phyloP scores from a whole-genome alignment of 768 basidiomycete genomes.

The Russula abietina region DNA sequence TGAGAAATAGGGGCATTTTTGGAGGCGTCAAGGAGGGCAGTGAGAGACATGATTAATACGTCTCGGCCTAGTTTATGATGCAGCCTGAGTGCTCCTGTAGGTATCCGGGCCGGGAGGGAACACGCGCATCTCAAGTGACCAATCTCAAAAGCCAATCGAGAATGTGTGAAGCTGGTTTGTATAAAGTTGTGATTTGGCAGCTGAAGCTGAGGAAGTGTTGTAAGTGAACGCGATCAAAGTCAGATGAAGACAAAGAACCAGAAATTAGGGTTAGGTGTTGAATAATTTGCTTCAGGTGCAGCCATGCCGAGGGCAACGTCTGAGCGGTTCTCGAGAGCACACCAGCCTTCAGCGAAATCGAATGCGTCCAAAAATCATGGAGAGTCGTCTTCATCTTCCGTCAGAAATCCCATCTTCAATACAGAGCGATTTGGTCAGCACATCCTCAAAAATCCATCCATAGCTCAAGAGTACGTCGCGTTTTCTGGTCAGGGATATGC shows the following conservation, averaged over 20 bases:
- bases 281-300: neutral
- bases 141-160: too few species aligned
- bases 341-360: slow-evolving; percentile 54
- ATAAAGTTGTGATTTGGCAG: too few species aligned
- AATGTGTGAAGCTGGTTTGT: too few species aligned
- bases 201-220: too few species aligned
- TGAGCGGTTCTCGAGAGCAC: slow-evolving; percentile 40
- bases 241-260: neutral
- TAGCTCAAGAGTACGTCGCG: slow-evolving; percentile 75
- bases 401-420: slow-evolving; percentile 87
- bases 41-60: slow-evolving; percentile 30
- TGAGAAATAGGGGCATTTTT: slow-evolving; percentile 59
- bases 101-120: too few species aligned
- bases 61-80: too few species aligned
- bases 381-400: slow-evolving; percentile 36
- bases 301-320: slow-evolving; percentile 18
- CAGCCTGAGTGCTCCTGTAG: too few species aligned
- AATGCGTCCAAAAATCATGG: slow-evolving; percentile 43
- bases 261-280: slow-evolving; percentile 20
- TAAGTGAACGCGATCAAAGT: too few species aligned
- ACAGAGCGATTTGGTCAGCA: slow-evolving; percentile 96
- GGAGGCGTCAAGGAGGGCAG: slow-evolving; percentile 47
- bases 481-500: neutral
- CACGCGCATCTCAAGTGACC: too few species aligned
- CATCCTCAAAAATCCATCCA: slow-evolving; percentile 89